These are phyloP conservation scores for Neurospora sp. DNA, from an alignment of 495 filamentous ascomycete genomes.

Conservation along the genomic window DNA sequence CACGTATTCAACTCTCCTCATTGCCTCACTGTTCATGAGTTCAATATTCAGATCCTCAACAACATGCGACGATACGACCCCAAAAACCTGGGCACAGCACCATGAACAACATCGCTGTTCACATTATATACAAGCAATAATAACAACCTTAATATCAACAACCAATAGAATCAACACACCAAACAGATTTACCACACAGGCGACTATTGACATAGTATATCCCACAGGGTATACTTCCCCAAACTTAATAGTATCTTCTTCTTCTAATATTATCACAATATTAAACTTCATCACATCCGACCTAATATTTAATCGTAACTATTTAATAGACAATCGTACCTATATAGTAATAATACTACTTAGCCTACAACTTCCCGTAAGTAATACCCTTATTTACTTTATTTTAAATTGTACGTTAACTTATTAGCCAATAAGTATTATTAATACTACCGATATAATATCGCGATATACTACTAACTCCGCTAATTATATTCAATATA, in stretches of 20 bases:
- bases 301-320: background rate
- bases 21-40: background rate
- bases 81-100: background rate
- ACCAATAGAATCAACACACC: background rate
- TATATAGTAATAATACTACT: background rate
- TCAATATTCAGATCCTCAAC: background rate
- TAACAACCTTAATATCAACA: background rate
- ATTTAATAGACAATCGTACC: fast-evolving
- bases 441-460: background rate
- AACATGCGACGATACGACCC: no score
- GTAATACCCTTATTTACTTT: background rate
- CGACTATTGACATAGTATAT: background rate
- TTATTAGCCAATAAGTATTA: fast-evolving
- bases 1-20: no score
- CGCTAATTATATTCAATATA: background rate
- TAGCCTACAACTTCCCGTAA: fast-evolving
- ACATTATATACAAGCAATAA: background rate
- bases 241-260: background rate
- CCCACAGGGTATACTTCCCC: fast-evolving
- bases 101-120: background rate
- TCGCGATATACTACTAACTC: background rate
- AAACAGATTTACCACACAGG: background rate
- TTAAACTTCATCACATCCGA: background rate
- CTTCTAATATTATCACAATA: background rate
- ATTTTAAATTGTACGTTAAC: no score